Evolutionary conservation across 768 basidiomycete species (phyloP).

Genomic region (Boletus sensibilis): DNA sequence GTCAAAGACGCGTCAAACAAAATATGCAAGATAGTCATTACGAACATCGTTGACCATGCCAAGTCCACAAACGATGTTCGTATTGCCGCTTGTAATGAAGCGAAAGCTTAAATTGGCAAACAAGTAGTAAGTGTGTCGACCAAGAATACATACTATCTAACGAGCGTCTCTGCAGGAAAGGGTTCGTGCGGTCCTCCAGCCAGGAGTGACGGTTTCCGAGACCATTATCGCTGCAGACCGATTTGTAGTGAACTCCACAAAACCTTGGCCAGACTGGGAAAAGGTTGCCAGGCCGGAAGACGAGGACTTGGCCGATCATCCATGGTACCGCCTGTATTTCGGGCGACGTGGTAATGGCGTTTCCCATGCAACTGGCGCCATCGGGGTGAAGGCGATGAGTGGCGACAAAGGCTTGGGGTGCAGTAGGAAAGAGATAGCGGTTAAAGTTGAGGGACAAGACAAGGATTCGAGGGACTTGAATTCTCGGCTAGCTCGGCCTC

Average conservation of each 20-base stretch:
- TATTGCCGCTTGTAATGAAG: neutral
- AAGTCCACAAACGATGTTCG: neutral
- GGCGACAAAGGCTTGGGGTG: neutral
- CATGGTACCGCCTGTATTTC: neutral
- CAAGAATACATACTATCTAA: neutral
- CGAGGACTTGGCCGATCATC: neutral
- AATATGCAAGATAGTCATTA: neutral
- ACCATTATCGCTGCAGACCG: neutral
- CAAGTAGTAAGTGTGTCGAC: neutral
- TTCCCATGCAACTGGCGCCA: neutral
- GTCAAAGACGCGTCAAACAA: neutral
- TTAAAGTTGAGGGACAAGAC: neutral
- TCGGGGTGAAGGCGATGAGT: too few species aligned
- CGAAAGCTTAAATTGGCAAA: neutral
- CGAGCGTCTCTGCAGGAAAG: neutral
- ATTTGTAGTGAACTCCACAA: neutral
- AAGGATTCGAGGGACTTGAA: neutral
- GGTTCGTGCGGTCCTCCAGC: neutral
- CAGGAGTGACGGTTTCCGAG: neutral
- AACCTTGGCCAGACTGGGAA: neutral
- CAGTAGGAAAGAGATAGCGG: neutral
- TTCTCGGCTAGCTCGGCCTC: neutral
- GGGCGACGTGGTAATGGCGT: neutral
- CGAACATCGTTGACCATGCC: neutral
- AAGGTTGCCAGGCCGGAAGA: neutral